phyloP scores from a whole-genome alignment of 305 asterid genomes.

The Solanum chacoense region DNA sequence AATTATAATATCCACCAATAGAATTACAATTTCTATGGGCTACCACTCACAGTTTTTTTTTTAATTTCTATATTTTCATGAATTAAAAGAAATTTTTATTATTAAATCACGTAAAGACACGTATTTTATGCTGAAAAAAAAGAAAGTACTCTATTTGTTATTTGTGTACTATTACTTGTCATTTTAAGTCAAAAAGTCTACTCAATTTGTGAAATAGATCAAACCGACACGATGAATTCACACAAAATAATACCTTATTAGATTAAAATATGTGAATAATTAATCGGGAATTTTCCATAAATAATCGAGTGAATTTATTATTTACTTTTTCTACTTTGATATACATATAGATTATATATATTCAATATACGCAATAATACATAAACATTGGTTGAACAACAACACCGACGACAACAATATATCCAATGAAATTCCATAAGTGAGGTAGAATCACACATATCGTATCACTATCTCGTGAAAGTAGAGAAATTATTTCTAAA shows the following conservation, averaged over 20 bases:
- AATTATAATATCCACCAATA: neutral
- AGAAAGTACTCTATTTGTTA: neutral
- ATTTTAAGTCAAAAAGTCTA: neutral
- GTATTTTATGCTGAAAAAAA: neutral
- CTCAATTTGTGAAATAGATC: neutral
- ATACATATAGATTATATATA: neutral
- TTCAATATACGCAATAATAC: neutral
- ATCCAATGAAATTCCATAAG: neutral
- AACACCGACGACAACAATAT: too few species aligned
- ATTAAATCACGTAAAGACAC: neutral
- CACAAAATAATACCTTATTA: neutral
- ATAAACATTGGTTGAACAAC: neutral
- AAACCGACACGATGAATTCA: neutral
- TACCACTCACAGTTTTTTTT: neutral
- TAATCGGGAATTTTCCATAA: rapidly evolving
- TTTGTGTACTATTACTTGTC: neutral
- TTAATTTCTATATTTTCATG: neutral
- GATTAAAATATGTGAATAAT: neutral
- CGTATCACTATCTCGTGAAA: neutral
- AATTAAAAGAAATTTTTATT: neutral
- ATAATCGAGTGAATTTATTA: neutral
- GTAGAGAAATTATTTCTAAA: rapidly evolving
- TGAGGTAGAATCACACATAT: neutral
- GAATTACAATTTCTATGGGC: neutral
- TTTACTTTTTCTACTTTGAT: neutral